Conservation (phyloP, 2,329 filamentous ascomycete species). For the Fusarium xylarioides region DNA sequence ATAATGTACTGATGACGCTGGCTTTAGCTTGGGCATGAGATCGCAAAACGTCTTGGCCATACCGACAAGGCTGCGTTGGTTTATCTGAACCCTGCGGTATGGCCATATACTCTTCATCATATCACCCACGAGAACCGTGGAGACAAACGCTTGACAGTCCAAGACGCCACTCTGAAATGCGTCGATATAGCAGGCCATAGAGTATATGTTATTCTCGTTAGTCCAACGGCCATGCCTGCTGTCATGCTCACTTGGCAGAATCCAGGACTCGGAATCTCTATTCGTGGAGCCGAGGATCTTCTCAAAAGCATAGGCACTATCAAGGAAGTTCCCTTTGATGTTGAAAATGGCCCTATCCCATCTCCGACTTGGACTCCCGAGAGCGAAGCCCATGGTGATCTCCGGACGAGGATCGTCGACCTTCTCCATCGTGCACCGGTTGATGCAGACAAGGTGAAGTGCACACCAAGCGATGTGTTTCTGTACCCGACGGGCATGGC, state of each 20-base stretch:
- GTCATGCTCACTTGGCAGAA: slow-evolving; percentile 57
- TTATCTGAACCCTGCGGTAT: slow-evolving; percentile 47
- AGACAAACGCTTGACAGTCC: slow-evolving; percentile 46
- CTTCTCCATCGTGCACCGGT: slow-evolving; percentile 54
- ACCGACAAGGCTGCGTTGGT: slow-evolving; percentile 42
- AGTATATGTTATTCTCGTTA: slow-evolving; percentile 56
- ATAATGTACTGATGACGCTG: background rate
- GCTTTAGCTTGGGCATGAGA: slow-evolving; percentile 49
- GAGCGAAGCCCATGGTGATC: slow-evolving; percentile 47
- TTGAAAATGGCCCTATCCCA: slow-evolving; percentile 32
- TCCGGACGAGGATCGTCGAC: slow-evolving; percentile 53
- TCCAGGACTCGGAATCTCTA: slow-evolving; percentile 57
- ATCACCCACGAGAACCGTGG: slow-evolving; percentile 49
- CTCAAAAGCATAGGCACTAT: slow-evolving; percentile 49
- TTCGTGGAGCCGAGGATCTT: slow-evolving; percentile 56
- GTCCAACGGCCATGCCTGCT: slow-evolving; percentile 46
- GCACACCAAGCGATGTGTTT: slow-evolving; percentile 54
- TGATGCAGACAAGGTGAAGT: slow-evolving; percentile 40
- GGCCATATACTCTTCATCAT: slow-evolving; percentile 45
- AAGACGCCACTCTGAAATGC: slow-evolving; percentile 50
- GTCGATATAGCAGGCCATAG: slow-evolving; percentile 54
- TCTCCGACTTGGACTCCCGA: slow-evolving; percentile 53
- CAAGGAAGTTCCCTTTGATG: slow-evolving; percentile 46
- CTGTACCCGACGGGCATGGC: slow-evolving; percentile 66
- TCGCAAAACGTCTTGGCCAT: slow-evolving; percentile 46